Percentiles rank a stretch among this genome's conserved stretches.
These are phyloP conservation scores for Cystofilobasidium macerans DNA, from an alignment of 768 basidiomycete genomes.

Conservation along the genomic window DNA sequence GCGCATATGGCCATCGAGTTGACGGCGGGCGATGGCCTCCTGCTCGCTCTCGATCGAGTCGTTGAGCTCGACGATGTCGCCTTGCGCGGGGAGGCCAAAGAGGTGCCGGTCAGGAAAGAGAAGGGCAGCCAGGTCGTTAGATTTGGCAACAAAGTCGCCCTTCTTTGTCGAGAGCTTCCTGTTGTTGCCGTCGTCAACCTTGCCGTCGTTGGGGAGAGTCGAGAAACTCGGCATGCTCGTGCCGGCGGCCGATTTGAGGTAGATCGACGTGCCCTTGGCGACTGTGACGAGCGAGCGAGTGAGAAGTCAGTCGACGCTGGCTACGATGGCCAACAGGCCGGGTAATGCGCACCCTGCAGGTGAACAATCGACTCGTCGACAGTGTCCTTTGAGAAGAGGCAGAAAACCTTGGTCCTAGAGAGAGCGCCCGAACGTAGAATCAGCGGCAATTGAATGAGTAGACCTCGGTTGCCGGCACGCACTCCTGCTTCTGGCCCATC, in stretches of 20 bases:
- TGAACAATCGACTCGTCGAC: slow-evolving; percentile 13
- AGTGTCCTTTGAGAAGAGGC: slow-evolving; percentile 7
- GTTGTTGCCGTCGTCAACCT: slow-evolving; percentile 9
- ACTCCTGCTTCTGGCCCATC: slow-evolving; percentile 10
- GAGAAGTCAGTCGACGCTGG: not conserved
- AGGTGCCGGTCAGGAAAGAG: slow-evolving; percentile 15
- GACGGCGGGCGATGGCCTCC: not conserved
- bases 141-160: slow-evolving; percentile 14
- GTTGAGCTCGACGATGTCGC: not conserved
- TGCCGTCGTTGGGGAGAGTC: not conserved
- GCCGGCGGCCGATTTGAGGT: slow-evolving; percentile 5
- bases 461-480: too few species aligned
- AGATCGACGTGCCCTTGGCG: slow-evolving; percentile 19
- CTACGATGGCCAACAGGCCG: not conserved
- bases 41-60: not conserved
- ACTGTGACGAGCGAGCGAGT: not conserved
- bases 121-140: slow-evolving; percentile 6
- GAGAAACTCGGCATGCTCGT: not conserved
- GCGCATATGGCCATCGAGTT: not conserved
- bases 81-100: not conserved
- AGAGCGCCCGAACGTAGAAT: too few species aligned
- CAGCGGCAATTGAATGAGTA: too few species aligned
- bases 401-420: slow-evolving; percentile 11
- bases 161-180: slow-evolving; percentile 2
- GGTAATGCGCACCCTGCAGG: not conserved